These are phyloP conservation scores for Lactarius sanguifluus DNA, from an alignment of 768 basidiomycete species.

Conservation along the genomic window DNA sequence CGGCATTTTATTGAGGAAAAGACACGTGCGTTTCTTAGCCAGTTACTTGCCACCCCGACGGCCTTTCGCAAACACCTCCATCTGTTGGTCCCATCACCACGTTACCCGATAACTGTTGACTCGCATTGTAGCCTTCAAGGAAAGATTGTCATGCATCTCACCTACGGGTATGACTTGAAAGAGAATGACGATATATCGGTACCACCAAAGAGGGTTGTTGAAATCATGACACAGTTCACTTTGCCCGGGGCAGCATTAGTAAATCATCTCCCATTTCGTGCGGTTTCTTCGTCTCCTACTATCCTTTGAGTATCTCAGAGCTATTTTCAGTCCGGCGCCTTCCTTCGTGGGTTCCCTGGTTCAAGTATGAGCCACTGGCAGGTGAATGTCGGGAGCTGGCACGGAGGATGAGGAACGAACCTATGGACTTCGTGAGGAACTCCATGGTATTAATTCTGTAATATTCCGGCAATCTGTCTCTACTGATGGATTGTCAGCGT, in stretches of 20 bases:
- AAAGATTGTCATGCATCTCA: slow-evolving; percentile 8
- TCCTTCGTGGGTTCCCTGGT: slow-evolving; percentile 5
- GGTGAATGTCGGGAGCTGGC: background rate
- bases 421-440: slow-evolving; percentile 1
- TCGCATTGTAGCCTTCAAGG: background rate
- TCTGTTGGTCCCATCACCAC: background rate
- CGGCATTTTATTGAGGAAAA: slow-evolving; percentile 9
- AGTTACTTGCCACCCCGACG: background rate
- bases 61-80: slow-evolving; percentile 3
- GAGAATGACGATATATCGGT: background rate
- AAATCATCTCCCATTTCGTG: slow-evolving; percentile 22
- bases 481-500: background rate
- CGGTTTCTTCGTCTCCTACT: background rate
- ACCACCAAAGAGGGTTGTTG: background rate
- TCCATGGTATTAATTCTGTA: background rate
- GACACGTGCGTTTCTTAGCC: background rate
- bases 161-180: slow-evolving; percentile 15
- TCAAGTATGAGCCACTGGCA: slow-evolving; percentile 7
- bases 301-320: background rate
- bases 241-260: slow-evolving; percentile 9
- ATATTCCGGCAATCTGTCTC: background rate
- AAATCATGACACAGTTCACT: background rate
- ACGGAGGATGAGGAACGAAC: background rate
- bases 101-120: background rate
- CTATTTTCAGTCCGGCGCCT: background rate